Evolutionary conservation across 2,329 filamentous ascomycete genomes (phyloP), one percentile per base, ranked within the genome.

Genomic region (Aspergillus sp.): DNA sequence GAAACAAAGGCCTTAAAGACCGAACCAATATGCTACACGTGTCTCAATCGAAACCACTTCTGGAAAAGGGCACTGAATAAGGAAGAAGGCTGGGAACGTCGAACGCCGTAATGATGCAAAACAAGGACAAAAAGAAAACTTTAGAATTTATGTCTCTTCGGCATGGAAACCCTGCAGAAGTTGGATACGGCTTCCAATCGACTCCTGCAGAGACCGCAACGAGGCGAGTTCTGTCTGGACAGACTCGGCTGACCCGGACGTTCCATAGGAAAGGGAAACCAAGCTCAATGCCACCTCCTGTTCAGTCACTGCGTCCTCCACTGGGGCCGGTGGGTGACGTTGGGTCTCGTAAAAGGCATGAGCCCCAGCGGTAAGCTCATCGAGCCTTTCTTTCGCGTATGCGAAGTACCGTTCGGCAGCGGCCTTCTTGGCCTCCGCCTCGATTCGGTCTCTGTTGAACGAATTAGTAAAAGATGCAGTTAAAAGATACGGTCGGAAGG

Each of bases 201-300:
- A 46, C 9, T 57, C 57, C 44, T 64, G 59, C 41, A 67, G 49
- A 32, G 57, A 52, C 19, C 53, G 57, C 34, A 67, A 57, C 26
- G 62, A 57, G 5, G 59, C 56, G 34, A 64, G 50, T 47, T 66
- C 64, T 19, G 36, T 39, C 27, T 39, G 36, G 8, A 27, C 19
- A 7, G 36, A 39, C 27, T 39, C 36, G 19, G 26, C 19, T 3
- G 36, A 39, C 7, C 19, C 36, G 4, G 30, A 9, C 30, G 1
- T 39, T 39, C 36, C 36, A 28, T 51, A 51, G 10, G 61, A 56
- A 48, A 67, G 62, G n/a, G 48, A 51, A 40, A 64, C 47, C n/a
- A 67, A 52, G 48, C 62, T 63, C 42, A 57, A 49, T 34, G 59
- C 59, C 30, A 63, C 64, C 46, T 66, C 60, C 27, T 58, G 58